Base-by-base conservation (phyloP, 2,329 filamentous ascomycete genomes). In the Penicillium crustosum region DNA sequence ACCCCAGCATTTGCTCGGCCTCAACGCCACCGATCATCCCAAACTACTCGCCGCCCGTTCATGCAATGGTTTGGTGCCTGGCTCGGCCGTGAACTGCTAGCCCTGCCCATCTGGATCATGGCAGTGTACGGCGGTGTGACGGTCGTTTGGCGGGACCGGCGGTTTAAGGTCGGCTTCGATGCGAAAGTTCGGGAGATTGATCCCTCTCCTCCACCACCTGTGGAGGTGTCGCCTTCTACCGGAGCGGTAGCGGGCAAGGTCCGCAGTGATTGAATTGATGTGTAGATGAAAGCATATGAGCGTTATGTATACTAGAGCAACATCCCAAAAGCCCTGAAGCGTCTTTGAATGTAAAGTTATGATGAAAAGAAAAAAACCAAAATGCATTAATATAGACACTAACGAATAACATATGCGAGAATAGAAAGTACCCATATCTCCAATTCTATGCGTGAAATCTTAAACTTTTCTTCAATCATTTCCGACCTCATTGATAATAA, bases 91-190 rank as follows among this genome's bases (percentile, higher is more conserved):
- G 94, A 99, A 75, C 63, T 85, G 0, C 79, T 97, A 9, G 93
- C 94, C 0, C 79, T 96, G 45, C 93, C 93, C 0, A 89, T 99
- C 58, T 99, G 94, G 94, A 78, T 86, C 0, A 92, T 89, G 85
- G 94, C 94, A 0, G 90, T 97, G 21, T 85, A 91, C 66, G 88
- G 93, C n/a, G 94, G 94, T 0, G 86, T 89, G 2, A 93, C 87
- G 0, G 91, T 99, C 0, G 85, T 85, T 52, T 99, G 94, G 95
- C 81, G 94, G 55, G 93, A 93, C 0, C 88, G 87, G 68, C 83
- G 80, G 29, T 97, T 97, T 72, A 85, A 84, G 67, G 93, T 97
- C 1, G 86, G 88, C 1, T 82, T 91, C 65, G 90, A 97, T 72
- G 93, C 93, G 82, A 90, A 87, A 50, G 93, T 96, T 27, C 81